Base-by-base conservation (phyloP, 2,329 filamentous ascomycete species). In the Berkeleyomyces rouxiae region DNA sequence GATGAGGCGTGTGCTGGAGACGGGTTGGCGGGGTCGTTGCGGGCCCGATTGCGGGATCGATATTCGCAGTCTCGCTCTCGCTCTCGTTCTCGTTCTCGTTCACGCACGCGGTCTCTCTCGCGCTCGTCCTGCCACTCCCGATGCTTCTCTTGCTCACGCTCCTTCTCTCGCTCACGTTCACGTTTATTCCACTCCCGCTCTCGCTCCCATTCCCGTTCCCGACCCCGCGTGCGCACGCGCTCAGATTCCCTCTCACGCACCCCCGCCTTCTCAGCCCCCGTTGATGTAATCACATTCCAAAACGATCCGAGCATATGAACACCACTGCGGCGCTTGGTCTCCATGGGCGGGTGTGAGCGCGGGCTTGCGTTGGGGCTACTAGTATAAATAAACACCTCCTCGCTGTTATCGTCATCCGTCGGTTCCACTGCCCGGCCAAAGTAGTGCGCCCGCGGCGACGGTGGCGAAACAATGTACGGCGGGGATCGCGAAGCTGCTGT, bases 31-130 rank as follows among this genome's bases (percentile, higher is more conserved):
- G 10, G 10, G 9, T 51, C 31, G 57, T 60, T 58, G 33, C 49
- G 40, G 37, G 67, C 61, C 16, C 61, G 51, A 11, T 62, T 61
- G 49, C 51, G 58, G 23, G 61, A 62, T 3, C 58, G 61, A 23
- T 62, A 43, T 13, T 63, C 53, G 11, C 60, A 44, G 23, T 62
- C 61, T 13, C 23, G 13, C 16, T 58, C 43, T 39, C 3, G 13
- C 37, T n/a, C 44, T 53, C 23, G 47, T 36, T 31, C 47, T 51
- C 10, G 46, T 23, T 51, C 16, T 47, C 44, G 23, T 23, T 23
- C 23, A 23, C 23, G 23, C 11, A 10, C 57, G 36, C 5, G 36
- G n/a, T 39, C 39, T 42, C 9, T 42, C 57, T n/a, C 57, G 36
- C 57, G 37, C 53, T 6, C 3, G 40, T 47, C 58, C 46, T 16